Evolutionary conservation across 495 filamentous ascomycete genomes (phyloP), one percentile per base, ranked within the genome.

Genomic region (Lindgomyces ingoldianus): DNA sequence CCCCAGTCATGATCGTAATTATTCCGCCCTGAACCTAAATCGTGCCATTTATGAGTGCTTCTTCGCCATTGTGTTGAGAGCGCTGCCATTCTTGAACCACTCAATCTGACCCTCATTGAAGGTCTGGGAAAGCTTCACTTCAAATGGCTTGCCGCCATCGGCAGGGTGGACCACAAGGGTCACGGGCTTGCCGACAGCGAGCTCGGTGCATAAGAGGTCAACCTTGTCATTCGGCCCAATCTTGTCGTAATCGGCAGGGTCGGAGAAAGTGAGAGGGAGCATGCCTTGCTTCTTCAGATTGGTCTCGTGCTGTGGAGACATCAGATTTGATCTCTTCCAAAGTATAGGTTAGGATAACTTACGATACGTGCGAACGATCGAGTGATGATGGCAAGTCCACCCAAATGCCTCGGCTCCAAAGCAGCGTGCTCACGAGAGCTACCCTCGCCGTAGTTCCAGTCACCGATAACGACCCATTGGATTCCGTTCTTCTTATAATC

Each of bases 261-360:
- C 87, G 55, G 85, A 75, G 81, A 98, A 98, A 69, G 92, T 96
- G 52, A 98, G 84, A 72, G 94, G 94, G 80, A 98, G 90, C 91
- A 98, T 94, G 81, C 94, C 94, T 85, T 98, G 94, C 88, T 98
- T 98, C 91, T 98, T 98, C 81, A 98, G 80, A 85, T 98, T 98
- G 81, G 94, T 98, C 83, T 98, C 94, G 85, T 98, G 94, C 77
- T 81, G 61, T 61, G 26, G 10, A 45, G 19, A 33, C 9, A 62
- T 70, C 67, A 73, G 64, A 46, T 45, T 45, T 33, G 8, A 25
- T 41, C 27, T 16, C 21, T 1, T 41, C 1, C 41, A 1, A 61
- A 3, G 18, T 11, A 14, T 12, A 60, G 42, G 22, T 21, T 6
- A 59, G n/a, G 25, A 24, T 47, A 19, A 80, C 80, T 76, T 73